Percentiles rank a stretch among this genome's conserved stretches.
Conservation (phyloP, 257 asterid species). For the Nicotiana tabacum region DNA sequence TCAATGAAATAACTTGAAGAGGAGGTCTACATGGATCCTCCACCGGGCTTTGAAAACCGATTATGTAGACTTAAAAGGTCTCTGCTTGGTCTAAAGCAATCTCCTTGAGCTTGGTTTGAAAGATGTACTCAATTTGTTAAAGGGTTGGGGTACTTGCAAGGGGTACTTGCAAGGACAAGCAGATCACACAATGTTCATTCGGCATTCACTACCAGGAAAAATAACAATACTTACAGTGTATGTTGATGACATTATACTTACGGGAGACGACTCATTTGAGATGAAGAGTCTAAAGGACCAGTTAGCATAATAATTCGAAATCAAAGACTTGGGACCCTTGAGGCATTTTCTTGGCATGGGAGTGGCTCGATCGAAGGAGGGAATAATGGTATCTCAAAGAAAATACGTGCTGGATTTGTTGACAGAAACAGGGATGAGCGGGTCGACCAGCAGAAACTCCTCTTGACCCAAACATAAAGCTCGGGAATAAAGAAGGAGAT, state of each 20-base stretch:
- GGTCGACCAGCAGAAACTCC: background rate
- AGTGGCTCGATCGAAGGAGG: background rate
- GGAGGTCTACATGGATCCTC: too few species aligned
- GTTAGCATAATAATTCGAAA: background rate
- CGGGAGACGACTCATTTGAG: background rate
- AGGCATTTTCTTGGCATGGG: background rate
- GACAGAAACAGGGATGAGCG: background rate
- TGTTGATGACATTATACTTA: background rate
- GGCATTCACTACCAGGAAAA: background rate
- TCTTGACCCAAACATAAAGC: background rate
- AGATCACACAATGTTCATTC: slow-evolving; percentile 2
- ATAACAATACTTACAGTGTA: background rate
- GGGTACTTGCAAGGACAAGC: background rate
- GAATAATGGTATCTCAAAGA: background rate
- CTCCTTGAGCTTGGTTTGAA: background rate
- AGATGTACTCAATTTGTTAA: background rate
- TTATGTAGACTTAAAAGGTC: background rate
- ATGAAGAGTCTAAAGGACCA: background rate
- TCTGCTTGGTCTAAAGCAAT: background rate
- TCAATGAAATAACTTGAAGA: too few species aligned
- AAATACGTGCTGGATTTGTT: background rate
- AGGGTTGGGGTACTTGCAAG: background rate
- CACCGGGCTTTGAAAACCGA: background rate
- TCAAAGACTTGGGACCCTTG: background rate
- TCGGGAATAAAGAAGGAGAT: background rate